Conservation (phyloP, 192 early-diverging fungal genomes). For the Lobosporangium transversale region DNA sequence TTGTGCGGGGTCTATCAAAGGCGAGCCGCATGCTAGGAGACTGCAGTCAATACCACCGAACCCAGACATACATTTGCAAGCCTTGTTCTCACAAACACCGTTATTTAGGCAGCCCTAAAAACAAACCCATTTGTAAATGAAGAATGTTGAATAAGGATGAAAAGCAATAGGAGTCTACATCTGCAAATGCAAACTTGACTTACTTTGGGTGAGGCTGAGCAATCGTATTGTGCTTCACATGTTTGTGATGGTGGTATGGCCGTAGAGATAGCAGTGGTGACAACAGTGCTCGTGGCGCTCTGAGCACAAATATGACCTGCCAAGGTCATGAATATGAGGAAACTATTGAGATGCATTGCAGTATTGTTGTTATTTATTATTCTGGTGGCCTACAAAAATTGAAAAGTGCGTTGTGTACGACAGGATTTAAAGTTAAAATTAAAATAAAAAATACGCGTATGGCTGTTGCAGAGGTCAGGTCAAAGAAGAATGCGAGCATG, state of each 20-base stretch:
- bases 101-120: conserved; percentile 43
- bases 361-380: no score
- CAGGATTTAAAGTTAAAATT: no score
- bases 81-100: conserved; percentile 16
- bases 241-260: conserved; percentile 4
- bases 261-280: neutral
- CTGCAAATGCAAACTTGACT: neutral
- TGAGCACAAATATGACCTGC: neutral
- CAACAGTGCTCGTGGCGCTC: conserved; percentile 6
- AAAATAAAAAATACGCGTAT: no score
- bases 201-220: conserved; percentile 39
- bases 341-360: no score
- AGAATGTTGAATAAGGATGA: no score
- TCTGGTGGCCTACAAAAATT: no score
- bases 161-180: no score
- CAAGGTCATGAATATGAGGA: no score
- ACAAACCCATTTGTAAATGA: no score
- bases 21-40: conserved; percentile 32
- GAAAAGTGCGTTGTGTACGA: no score
- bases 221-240: conserved; percentile 33
- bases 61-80: conserved; percentile 27
- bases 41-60: conserved; percentile 41
- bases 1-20: conserved; percentile 17
- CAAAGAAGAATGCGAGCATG: no score
- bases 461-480: no score